These are phyloP conservation scores for Phytopythium oedochilum DNA, from an alignment of 352 stramenopile genomes.

Conservation along the genomic window DNA sequence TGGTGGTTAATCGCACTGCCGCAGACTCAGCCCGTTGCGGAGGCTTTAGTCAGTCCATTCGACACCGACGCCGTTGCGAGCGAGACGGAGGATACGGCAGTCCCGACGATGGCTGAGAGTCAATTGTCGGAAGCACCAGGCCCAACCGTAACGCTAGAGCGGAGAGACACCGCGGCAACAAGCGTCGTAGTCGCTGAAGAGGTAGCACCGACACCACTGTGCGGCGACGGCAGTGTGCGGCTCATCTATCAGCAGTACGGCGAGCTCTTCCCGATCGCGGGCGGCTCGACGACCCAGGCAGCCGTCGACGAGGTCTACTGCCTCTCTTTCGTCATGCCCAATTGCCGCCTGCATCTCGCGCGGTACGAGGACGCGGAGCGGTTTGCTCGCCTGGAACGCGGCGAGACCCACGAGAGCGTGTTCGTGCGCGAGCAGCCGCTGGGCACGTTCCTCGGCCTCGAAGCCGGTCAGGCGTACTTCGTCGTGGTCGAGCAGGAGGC, in stretches of 20 bases:
- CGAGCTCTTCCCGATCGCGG: constrained; percentile 73
- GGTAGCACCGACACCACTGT: too few relatives aligned
- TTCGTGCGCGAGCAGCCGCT: constrained; percentile 63
- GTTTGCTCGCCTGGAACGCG: constrained; percentile 43
- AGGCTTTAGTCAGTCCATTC: not conserved
- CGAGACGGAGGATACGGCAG: too few relatives aligned
- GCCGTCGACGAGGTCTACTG: constrained; percentile 84
- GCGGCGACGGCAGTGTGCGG: constrained; percentile 49
- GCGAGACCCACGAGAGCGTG: constrained; percentile 36
- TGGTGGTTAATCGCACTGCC: not conserved
- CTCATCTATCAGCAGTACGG: constrained; percentile 89
- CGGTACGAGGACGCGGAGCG: constrained; percentile 37
- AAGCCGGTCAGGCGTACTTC: constrained; percentile 69
- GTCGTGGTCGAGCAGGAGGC: constrained; percentile 80
- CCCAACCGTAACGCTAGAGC: not conserved
- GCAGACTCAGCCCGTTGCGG: not conserved
- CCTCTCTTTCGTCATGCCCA: constrained; percentile 87
- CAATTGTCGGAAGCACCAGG: not conserved
- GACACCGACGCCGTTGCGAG: not conserved
- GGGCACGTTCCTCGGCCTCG: constrained; percentile 65
- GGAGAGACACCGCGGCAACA: constrained; percentile 6
- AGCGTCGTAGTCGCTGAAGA: not conserved
- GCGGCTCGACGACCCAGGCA: constrained; percentile 71
- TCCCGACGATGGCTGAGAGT: not conserved
- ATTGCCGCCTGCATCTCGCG: constrained; percentile 76